A percentile compares a stretch with the other conserved stretches of the same genome.
These are phyloP conservation scores for Cymbopogon flexuosus DNA, from an alignment of 202 grass and related monocot genomes.

Conservation along the genomic window DNA sequence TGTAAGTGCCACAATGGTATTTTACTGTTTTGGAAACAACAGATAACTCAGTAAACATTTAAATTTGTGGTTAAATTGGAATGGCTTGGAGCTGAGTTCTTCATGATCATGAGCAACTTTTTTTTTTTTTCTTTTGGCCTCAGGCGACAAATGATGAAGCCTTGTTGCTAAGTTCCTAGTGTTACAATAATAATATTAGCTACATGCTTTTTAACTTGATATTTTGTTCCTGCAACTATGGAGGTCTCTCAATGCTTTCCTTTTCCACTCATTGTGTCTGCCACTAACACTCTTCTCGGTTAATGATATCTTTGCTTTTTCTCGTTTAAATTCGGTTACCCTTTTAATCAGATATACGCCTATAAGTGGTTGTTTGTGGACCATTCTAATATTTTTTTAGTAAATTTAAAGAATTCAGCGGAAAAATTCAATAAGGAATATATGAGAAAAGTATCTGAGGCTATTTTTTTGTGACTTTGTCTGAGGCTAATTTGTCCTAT, in stretches of 20 bases:
- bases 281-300: background rate
- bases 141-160: background rate
- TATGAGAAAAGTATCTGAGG: no score
- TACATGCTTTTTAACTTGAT: background rate
- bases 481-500: background rate
- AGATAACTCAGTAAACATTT: background rate
- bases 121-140: background rate
- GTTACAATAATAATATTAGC: background rate
- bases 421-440: background rate
- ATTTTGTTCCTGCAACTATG: background rate
- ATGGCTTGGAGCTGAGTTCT: background rate
- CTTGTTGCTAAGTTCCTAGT: background rate
- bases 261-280: background rate
- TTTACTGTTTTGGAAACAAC: background rate
- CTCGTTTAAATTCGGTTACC: background rate
- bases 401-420: background rate
- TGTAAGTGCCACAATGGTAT: background rate
- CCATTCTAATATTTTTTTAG: background rate
- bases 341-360: background rate
- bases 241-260: background rate
- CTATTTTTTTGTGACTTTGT: no score
- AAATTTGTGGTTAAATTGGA: background rate
- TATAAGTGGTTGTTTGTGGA: background rate
- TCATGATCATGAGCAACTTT: background rate
- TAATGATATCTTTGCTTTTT: background rate